A percentile compares a stretch with the other conserved stretches of the same genome.
phyloP scores from a whole-genome alignment of 176 grass and related monocot genomes.

The barley (Hordeum vulgare) region MorexV3_pseudomolecules_assembly NC_058519.1:568958665-568959164 shows the following conservation, averaged over 20 bases:
- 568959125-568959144: no score
- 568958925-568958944: neutral
- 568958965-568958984: neutral
- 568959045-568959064: no score
- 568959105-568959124: no score
- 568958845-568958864: neutral
- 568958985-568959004: no score
- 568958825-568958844: neutral
- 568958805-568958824: neutral
- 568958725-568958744: conserved; percentile 50
- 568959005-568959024: no score
- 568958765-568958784: conserved; percentile 34
- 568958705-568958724: conserved; percentile 23
- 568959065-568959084: no score
- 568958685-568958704: conserved; percentile 17
- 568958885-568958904: neutral
- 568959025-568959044: no score
- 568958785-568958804: neutral
- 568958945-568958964: neutral
- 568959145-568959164: no score
- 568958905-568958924: no score
- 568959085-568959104: no score
- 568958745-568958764: conserved; percentile 11
- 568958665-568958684: neutral
- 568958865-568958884: neutral